Base-by-base conservation (phyloP, 768 basidiomycete genomes). In the Panellus pusillus region DNA sequence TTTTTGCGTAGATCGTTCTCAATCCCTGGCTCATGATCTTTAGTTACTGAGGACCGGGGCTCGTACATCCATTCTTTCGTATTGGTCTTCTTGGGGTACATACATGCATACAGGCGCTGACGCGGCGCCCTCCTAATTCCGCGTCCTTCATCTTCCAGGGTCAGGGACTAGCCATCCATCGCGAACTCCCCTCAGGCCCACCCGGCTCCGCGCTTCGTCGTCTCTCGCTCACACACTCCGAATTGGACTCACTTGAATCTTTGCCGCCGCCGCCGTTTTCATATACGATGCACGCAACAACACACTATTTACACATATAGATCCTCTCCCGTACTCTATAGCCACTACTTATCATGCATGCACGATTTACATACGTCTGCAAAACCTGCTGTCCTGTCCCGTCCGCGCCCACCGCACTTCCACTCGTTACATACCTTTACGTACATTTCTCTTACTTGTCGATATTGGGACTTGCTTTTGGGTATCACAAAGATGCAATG, bases 21-120 rank as follows among this genome's bases (percentile, higher is more conserved):
- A 94, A 94, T 61, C 93, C 91, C 1, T 91, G 87, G 87, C 72
- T 93, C 49, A 90, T 91, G 87, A 88, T 91, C 41, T 93, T 92
- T 70, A 86, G 84, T 3, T 80, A 77, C 54, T 81, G 64, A 74
- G 47, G 24, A 24, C 15, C 20, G 6, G 27, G 19, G 24, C 20
- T 41, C 38, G 29, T 6, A 6, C 45, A 20, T 18, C 6, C 29
- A 12, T 44, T 39, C 50, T 20, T 46, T 51, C 36, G 9, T 31
- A 5, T 31, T 20, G 24, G 31, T 47, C 19, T 58, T 49, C 38
- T 42, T 27, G 31, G 19, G 27, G 24, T 52, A 32, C 46, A 44
- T 24, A 31, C 35, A 39, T 31, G 27, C 35, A 13, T 39, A 47
- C 42, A 6, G 44, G 35, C 45, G 40, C 35, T 18, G 19, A 32